These are phyloP conservation scores for Aspergillus udagawae DNA, from an alignment of 2,329 filamentous ascomycete genomes.

Conservation along the genomic window DNA sequence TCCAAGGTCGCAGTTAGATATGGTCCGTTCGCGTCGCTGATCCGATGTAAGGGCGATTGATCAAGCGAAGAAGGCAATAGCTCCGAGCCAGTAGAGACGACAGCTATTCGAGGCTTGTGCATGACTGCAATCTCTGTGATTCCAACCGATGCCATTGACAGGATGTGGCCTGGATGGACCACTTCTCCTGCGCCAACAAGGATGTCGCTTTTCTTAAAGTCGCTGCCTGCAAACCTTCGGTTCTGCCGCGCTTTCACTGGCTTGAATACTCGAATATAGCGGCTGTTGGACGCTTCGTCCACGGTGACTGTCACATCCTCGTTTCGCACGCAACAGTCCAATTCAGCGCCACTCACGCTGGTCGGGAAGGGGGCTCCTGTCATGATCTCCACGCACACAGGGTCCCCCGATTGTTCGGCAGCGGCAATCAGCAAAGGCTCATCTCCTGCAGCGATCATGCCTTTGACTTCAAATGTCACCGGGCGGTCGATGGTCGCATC, in stretches of 20 bases:
- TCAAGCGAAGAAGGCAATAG: background rate
- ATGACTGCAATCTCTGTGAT: conserved; percentile 12
- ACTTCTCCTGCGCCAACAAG: conserved; percentile 11
- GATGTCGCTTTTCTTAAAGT: conserved; percentile 14
- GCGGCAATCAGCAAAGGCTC: conserved; percentile 2
- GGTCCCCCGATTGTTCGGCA: background rate
- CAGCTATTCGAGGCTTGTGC: conserved; percentile 8
- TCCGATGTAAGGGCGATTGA: background rate
- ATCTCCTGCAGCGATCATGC: conserved; percentile 17
- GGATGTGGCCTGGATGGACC: conserved; percentile 18
- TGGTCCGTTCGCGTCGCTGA: conserved; percentile 23
- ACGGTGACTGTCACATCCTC: conserved; percentile 12
- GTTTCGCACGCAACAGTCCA: conserved; percentile 18
- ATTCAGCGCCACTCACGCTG: background rate
- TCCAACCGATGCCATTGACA: conserved; percentile 22
- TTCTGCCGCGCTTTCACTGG: conserved; percentile 14
- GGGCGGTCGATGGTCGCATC: conserved; percentile 14
- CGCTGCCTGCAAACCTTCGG: conserved; percentile 17
- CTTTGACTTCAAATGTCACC: conserved; percentile 14
- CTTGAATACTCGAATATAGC: conserved; percentile 13
- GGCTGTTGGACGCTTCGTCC: background rate
- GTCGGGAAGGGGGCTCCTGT: conserved; percentile 27
- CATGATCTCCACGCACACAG: conserved; percentile 28
- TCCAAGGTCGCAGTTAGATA: conserved; percentile 16
- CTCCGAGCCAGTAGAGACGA: conserved; percentile 20